Evolutionary conservation across 2,329 filamentous ascomycete species (phyloP).

Genomic region (Dryadomyces quercus-mongolicae): DNA sequence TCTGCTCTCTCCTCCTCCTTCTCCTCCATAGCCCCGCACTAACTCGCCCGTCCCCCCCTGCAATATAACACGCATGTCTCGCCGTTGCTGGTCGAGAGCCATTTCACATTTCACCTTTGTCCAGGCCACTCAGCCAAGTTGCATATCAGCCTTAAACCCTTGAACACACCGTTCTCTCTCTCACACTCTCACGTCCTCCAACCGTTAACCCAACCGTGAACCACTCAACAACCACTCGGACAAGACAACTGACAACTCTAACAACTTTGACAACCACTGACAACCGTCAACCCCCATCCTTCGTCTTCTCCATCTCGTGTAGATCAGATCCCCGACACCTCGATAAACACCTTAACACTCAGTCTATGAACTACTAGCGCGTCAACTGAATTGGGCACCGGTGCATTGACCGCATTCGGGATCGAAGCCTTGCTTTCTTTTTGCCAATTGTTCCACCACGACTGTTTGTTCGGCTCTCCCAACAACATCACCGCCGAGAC

Average conservation of each 20-base stretch:
- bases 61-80: slow-evolving; percentile 56
- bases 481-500: too few species aligned
- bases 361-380: not conserved
- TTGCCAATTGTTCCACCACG: not conserved
- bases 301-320: not conserved
- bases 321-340: not conserved
- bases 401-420: not conserved
- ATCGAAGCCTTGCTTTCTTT: not conserved
- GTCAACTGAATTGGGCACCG: not conserved
- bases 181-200: slow-evolving; percentile 21
- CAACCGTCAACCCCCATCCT: too few species aligned
- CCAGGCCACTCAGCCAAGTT: slow-evolving; percentile 4
- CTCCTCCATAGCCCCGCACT: slow-evolving; percentile 32
- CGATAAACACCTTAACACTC: not conserved
- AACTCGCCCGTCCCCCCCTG: slow-evolving; percentile 24
- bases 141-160: slow-evolving; percentile 16
- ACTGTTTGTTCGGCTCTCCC: too few species aligned
- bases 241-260: too few species aligned
- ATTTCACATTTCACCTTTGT: slow-evolving; percentile 14
- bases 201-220: slow-evolving; percentile 13
- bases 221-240: too few species aligned
- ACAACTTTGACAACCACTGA: too few species aligned
- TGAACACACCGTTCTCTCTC: slow-evolving; percentile 26
- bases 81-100: slow-evolving; percentile 37
- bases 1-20: slow-evolving; percentile 24